Percentiles rank a stretch among this genome's conserved stretches.
Conservation (phyloP, 805 yeast species). For the Lipomyces japonicus region DNA sequence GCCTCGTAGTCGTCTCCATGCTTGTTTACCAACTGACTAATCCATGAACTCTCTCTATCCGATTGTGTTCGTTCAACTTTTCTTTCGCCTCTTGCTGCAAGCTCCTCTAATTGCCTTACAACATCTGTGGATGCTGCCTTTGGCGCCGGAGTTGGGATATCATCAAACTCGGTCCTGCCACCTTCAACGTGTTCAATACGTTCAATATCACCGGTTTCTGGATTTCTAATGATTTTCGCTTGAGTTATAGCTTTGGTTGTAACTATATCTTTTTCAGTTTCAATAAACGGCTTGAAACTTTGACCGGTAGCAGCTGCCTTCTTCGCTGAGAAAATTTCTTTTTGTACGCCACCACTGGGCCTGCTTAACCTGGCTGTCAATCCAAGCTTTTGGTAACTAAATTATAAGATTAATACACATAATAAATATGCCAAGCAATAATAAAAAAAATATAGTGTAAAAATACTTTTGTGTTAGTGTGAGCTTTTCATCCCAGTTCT, state of each 20-base stretch:
- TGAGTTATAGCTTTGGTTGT: constrained; percentile 3
- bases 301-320: neutral
- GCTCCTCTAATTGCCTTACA: constrained; percentile 63
- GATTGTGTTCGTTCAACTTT: constrained; percentile 56
- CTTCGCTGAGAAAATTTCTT: constrained; percentile 37
- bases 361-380: constrained; percentile 61
- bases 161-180: constrained; percentile 45
- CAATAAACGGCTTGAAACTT: neutral
- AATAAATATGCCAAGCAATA: no score
- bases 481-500: constrained; percentile 79
- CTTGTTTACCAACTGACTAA: constrained; percentile 57
- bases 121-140: constrained; percentile 48
- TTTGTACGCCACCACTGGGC: constrained; percentile 80
- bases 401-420: neutral
- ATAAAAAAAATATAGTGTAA: neutral
- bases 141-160: constrained; percentile 30
- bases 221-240: constrained; percentile 16
- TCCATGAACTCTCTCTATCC: constrained; percentile 74
- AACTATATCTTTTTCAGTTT: neutral
- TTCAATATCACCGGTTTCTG: constrained; percentile 8
- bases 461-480: constrained; percentile 70
- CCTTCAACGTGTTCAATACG: constrained; percentile 59
- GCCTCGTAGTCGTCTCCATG: constrained; percentile 84
- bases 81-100: constrained; percentile 43
- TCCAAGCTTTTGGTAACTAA: constrained; percentile 68